These are phyloP conservation scores for Saccharomycopsis lassenensis DNA, from an alignment of 805 yeast species.

Conservation along the genomic window DNA sequence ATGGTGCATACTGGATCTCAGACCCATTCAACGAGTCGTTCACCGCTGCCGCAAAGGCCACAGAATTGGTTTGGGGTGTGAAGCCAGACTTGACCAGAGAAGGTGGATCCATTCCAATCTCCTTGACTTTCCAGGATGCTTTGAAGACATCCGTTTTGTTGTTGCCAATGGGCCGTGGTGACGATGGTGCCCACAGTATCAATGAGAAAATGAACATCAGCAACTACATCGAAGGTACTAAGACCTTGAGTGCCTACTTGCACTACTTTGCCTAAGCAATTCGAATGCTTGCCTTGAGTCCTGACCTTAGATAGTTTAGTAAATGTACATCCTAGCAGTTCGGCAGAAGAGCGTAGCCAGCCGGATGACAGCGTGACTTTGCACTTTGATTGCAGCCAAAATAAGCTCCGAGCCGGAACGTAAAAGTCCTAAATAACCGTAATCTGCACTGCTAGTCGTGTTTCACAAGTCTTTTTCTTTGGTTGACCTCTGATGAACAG, in stretches of 20 bases:
- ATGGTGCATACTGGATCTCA: slow-evolving; percentile 93
- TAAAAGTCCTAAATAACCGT: too few relatives aligned
- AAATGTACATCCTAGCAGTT: too few relatives aligned
- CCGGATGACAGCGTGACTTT: too few relatives aligned
- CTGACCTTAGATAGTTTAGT: neutral
- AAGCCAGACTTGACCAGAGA: slow-evolving; percentile 97
- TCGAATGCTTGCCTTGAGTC: neutral
- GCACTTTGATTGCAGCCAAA: too few relatives aligned
- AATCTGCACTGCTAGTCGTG: too few relatives aligned
- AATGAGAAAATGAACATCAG: slow-evolving; percentile 86
- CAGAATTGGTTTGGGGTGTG: slow-evolving; percentile 87
- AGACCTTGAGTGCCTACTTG: slow-evolving; percentile 86
- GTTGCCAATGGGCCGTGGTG: slow-evolving; percentile 97
- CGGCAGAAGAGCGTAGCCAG: too few relatives aligned
- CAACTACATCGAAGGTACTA: slow-evolving; percentile 88
- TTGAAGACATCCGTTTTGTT: slow-evolving; percentile 77
- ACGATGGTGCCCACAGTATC: slow-evolving; percentile 98
- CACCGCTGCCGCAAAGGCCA: slow-evolving; percentile 90
- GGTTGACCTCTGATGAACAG: too few relatives aligned
- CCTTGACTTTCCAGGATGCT: slow-evolving; percentile 83
- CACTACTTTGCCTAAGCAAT: slow-evolving; percentile 58
- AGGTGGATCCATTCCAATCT: slow-evolving; percentile 98
- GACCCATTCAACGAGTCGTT: slow-evolving; percentile 89
- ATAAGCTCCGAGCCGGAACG: too few relatives aligned
- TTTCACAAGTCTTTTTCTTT: too few relatives aligned